phyloP scores from a whole-genome alignment of 768 basidiomycete genomes.

The Phaeotremella fagi region DNA sequence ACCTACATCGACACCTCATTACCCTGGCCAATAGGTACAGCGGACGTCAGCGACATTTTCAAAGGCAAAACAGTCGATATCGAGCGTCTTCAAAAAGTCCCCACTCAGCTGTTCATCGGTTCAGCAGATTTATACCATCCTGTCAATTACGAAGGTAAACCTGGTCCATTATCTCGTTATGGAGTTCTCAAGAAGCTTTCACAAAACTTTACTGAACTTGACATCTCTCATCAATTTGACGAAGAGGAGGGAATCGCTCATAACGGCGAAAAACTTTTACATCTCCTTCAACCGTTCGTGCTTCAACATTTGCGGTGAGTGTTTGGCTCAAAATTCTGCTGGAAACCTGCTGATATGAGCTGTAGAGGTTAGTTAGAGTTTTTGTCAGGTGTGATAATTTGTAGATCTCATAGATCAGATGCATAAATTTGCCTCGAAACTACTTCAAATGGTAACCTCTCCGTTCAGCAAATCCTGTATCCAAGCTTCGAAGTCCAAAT shows the following conservation, averaged over 20 bases:
- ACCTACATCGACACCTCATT: slow-evolving; percentile 3
- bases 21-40: slow-evolving; percentile 2
- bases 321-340: background rate
- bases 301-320: background rate
- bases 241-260: slow-evolving; percentile 1
- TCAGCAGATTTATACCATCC: background rate
- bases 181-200: slow-evolving; percentile 6
- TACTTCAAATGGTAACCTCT: too few species aligned
- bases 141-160: background rate
- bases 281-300: background rate
- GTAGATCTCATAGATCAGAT: too few species aligned
- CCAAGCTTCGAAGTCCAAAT: background rate
- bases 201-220: background rate
- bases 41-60: background rate
- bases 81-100: background rate
- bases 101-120: slow-evolving; percentile 3
- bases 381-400: too few species aligned
- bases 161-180: background rate
- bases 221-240: background rate
- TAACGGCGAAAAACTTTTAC: background rate
- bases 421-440: too few species aligned
- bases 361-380: too few species aligned
- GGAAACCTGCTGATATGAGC: background rate
- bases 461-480: too few species aligned
- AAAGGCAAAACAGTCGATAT: background rate